Base-by-base conservation (phyloP, 225 moss, liverwort and hornwort genomes). In the Pseudisothecium myosuroides region DNA sequence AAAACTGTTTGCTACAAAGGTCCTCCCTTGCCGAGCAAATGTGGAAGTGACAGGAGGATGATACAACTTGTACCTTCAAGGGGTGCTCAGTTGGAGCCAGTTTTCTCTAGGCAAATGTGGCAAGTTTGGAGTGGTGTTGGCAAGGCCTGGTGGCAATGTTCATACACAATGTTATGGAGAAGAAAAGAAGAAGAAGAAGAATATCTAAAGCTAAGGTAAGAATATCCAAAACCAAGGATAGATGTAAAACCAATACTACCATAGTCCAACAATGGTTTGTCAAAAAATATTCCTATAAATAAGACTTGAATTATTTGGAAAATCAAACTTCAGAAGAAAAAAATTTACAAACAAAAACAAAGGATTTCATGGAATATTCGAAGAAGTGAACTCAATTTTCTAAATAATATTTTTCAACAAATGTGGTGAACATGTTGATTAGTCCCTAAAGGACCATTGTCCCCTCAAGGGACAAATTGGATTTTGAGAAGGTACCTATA, bases 261-360 rank as follows among this genome's bases (percentile, higher is more conserved):
- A 17, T 43, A 43, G 21, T 0, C 15, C 9, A 72, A 43, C 5
- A 72, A 27, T 0, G 2, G 3, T 43, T 72, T 0, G 0, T 16
- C 26, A 27, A 72, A 7, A 27, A 7, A 4, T 39, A 10, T 13
- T 68, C 7, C 5, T 71, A 3, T 9, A 72, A 28, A 5, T 43
- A 27, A 16, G 28, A 43, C 43, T 27, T 43, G 15, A 43, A 72
- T 43, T 43, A 28, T 28, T 43, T 9, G 17, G 43, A 2, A 72
- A 43, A 43, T 28, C 17, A 26, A 43, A 17, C 10, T 45, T 72
- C 3, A 72, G 0, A 41, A 41, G 1, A 3, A 71, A 41, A 27
- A 37, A 43, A 72, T 5, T 4, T 43, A 56, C 21, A 56, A 14
- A 22, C 14, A 4, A 45, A 45, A 72, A 17, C 5, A 45, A 28